A percentile compares a stretch with the other conserved stretches of the same genome.
Evolutionary conservation across 495 filamentous ascomycete genomes (phyloP).

Genomic region (Aspergillus homomorphus): DNA sequence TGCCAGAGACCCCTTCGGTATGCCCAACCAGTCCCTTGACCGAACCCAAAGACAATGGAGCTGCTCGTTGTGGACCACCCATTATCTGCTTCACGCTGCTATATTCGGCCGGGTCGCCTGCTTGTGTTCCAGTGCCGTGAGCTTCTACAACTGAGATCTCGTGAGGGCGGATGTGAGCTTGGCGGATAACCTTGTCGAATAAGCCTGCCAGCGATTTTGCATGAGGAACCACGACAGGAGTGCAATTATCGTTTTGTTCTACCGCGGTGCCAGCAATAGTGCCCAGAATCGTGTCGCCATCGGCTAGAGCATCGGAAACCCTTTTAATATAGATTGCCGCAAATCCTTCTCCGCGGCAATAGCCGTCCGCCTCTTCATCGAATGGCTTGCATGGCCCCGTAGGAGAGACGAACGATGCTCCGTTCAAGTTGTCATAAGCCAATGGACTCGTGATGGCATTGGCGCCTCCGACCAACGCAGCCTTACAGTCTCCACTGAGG

Average conservation of each 20-base stretch:
- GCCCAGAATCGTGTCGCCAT: constrained; percentile 62
- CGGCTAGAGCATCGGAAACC: constrained; percentile 56
- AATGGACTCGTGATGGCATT: constrained; percentile 40
- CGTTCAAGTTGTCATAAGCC: constrained; percentile 36
- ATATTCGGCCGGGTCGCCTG: constrained; percentile 65
- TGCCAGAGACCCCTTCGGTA: constrained; percentile 47
- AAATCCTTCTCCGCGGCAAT: constrained; percentile 67
- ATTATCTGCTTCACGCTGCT: constrained; percentile 38
- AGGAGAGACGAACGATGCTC: constrained; percentile 36
- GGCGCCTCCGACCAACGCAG: constrained; percentile 41
- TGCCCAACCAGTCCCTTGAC: constrained; percentile 54
- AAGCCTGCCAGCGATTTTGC: constrained; percentile 57
- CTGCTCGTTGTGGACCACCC: constrained; percentile 24
- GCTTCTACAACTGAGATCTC: constrained; percentile 72
- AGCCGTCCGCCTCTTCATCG: constrained; percentile 67
- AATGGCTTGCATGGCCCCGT: constrained; percentile 64
- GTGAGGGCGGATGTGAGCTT: constrained; percentile 56
- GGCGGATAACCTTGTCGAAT: constrained; percentile 52
- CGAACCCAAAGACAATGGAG: constrained; percentile 32
- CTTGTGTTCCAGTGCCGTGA: constrained; percentile 73
- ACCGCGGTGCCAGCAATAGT: constrained; percentile 60
- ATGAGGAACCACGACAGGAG: constrained; percentile 70
- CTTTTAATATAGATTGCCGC: constrained; percentile 65
- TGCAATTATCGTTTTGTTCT: constrained; percentile 64
- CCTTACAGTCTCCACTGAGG: constrained; percentile 34